Evolutionary conservation across 2,329 filamentous ascomycete genomes (phyloP).

Genomic region (Fusarium clavum): DNA sequence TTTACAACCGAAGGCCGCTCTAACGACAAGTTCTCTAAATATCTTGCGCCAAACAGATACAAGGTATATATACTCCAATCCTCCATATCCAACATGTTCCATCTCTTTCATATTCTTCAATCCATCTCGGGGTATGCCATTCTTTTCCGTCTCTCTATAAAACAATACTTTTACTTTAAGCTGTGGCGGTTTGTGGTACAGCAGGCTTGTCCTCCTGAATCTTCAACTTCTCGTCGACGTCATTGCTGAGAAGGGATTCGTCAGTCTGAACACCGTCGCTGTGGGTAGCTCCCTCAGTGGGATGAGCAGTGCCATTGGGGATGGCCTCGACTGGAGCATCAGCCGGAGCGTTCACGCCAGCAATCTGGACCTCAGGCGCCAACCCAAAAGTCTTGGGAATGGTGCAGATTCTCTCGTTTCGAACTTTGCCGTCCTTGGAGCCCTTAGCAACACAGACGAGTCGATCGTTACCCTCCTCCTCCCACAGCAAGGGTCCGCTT

Average conservation of each 20-base stretch:
- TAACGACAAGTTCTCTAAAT: conserved; percentile 16
- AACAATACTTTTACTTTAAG: conserved; percentile 13
- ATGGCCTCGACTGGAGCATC: conserved; percentile 1
- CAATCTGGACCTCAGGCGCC: conserved; percentile 19
- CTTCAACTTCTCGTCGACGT: conserved; percentile 50
- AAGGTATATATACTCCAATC: conserved; percentile 19
- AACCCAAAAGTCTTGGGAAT: conserved; percentile 56
- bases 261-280: conserved; percentile 48
- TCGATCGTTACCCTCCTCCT: conserved; percentile 57
- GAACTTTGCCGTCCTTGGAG: conserved; percentile 57
- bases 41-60: conserved; percentile 18
- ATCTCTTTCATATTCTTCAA: not conserved
- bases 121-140: conserved; percentile 29
- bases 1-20: conserved; percentile 12
- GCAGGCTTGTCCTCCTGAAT: conserved; percentile 43
- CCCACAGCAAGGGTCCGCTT: conserved; percentile 68
- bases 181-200: conserved; percentile 25
- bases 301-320: conserved; percentile 7
- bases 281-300: conserved; percentile 44
- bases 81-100: not conserved
- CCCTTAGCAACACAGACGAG: conserved; percentile 68
- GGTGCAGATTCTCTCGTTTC: conserved; percentile 63
- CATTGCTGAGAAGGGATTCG: conserved; percentile 43
- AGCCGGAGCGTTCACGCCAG: not conserved
- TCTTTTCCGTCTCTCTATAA: conserved; percentile 25